Percentiles rank a stretch among this genome's conserved stretches.
Evolutionary conservation across 1,284 basidiomycete genomes (phyloP).

Genomic region (Ustilago loliicola): DNA sequence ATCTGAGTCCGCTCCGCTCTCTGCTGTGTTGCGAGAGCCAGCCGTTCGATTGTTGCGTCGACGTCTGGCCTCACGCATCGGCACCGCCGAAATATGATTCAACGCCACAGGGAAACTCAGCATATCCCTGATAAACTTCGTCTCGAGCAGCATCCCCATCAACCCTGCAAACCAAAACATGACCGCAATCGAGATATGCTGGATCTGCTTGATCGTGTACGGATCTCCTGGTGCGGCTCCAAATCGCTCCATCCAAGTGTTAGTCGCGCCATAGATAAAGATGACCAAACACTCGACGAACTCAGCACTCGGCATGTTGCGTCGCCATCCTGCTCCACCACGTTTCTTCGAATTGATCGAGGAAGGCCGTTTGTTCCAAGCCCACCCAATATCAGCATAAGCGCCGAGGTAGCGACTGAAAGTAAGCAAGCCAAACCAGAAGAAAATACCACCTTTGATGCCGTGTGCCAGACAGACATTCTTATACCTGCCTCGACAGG

Average conservation of each 20-base stretch:
- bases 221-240: slow-evolving; percentile 84
- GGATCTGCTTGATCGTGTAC: slow-evolving; percentile 90
- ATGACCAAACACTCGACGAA: slow-evolving; percentile 89
- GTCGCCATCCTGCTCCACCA: slow-evolving; percentile 38
- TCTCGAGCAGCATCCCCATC: slow-evolving; percentile 90
- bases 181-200: slow-evolving; percentile 92
- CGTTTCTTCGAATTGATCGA: slow-evolving; percentile 31
- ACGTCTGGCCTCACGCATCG: slow-evolving; percentile 26
- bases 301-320: slow-evolving; percentile 76
- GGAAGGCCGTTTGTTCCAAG: slow-evolving; percentile 80
- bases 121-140: slow-evolving; percentile 72
- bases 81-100: slow-evolving; percentile 27
- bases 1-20: slow-evolving; percentile 26
- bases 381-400: slow-evolving; percentile 90
- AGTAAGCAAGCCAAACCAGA: slow-evolving; percentile 83
- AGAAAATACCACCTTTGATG: slow-evolving; percentile 79
- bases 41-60: slow-evolving; percentile 5
- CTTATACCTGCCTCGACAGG: slow-evolving; percentile 75
- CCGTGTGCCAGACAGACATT: slow-evolving; percentile 91
- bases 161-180: slow-evolving; percentile 98
- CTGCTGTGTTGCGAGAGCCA: background rate
- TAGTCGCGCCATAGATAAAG: slow-evolving; percentile 88
- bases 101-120: slow-evolving; percentile 54
- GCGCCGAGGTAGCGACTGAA: slow-evolving; percentile 93
- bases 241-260: slow-evolving; percentile 96